phyloP scores from a whole-genome alignment of 192 early-diverging fungal genomes.

The Coemansia asiatica region DNA sequence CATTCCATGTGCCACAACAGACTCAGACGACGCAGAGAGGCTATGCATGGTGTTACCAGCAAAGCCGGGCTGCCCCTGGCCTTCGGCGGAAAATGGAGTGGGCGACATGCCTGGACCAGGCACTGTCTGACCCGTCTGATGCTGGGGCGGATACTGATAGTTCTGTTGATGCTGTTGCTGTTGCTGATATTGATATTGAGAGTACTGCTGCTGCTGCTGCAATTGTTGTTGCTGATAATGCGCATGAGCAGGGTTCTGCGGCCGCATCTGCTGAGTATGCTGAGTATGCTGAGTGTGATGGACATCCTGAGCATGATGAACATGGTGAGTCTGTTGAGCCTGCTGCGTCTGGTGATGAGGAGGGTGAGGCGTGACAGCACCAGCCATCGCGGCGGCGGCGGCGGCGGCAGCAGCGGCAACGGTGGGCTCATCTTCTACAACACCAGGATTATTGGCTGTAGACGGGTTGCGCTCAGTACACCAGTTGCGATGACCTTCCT shows the following conservation, averaged over 20 bases:
- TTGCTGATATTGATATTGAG: constrained; percentile 8
- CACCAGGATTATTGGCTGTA: constrained; percentile 9
- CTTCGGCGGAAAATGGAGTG: not conserved
- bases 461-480: constrained; percentile 61
- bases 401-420: constrained; percentile 4
- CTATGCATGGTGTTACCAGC: constrained; percentile 8
- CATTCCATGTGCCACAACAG: not conserved
- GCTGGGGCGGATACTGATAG: constrained; percentile 14
- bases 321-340: constrained; percentile 8
- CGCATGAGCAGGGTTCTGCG: not conserved
- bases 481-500: constrained; percentile 79
- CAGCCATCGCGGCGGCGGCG: constrained; percentile 27
- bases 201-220: constrained; percentile 11
- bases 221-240: constrained; percentile 8
- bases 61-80: not conserved
- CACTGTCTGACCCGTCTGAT: constrained; percentile 10
- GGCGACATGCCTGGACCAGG: constrained; percentile 8
- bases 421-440: constrained; percentile 22
- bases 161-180: constrained; percentile 18
- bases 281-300: constrained; percentile 30
- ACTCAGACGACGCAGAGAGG: not conserved
- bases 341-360: constrained; percentile 31
- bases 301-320: not conserved
- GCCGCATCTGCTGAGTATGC: constrained; percentile 11
- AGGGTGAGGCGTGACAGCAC: constrained; percentile 26